Conservation (phyloP, 768 basidiomycete genomes). For the Mycena crocata region DNA sequence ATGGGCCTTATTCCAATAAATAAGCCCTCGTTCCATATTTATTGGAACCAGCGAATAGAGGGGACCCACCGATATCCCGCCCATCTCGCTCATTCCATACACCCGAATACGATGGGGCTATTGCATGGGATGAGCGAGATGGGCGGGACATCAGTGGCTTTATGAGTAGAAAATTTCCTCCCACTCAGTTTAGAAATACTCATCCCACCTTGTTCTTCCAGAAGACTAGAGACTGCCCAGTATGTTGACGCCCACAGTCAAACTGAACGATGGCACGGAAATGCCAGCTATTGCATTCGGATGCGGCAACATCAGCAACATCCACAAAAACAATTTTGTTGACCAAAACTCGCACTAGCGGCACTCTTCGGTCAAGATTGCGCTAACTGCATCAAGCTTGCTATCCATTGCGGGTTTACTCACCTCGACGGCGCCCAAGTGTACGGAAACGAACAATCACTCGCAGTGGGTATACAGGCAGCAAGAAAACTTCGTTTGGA, state of each 20-base stretch:
- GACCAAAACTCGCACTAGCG: slow-evolving; percentile 34
- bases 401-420: slow-evolving; percentile 67
- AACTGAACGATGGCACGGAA: slow-evolving; percentile 65
- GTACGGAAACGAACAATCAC: slow-evolving; percentile 66
- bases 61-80: too few relatives aligned
- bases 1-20: too few relatives aligned
- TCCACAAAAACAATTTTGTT: background rate
- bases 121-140: too few relatives aligned
- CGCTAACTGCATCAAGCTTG: slow-evolving; percentile 50
- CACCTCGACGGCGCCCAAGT: slow-evolving; percentile 75
- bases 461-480: slow-evolving; percentile 62
- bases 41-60: too few relatives aligned
- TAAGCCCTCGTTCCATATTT: too few relatives aligned
- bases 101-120: too few relatives aligned
- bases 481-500: slow-evolving; percentile 64
- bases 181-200: too few relatives aligned
- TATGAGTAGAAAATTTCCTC: too few relatives aligned
- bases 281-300: slow-evolving; percentile 73
- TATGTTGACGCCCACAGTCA: slow-evolving; percentile 27
- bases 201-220: too few relatives aligned
- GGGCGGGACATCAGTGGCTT: too few relatives aligned
- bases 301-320: slow-evolving; percentile 55
- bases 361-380: slow-evolving; percentile 61
- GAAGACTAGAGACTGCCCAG: too few relatives aligned
- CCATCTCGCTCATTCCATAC: too few relatives aligned